Evolutionary conservation across 2,329 filamentous ascomycete genomes (phyloP).

Genomic region (Clonostachys sp.): DNA sequence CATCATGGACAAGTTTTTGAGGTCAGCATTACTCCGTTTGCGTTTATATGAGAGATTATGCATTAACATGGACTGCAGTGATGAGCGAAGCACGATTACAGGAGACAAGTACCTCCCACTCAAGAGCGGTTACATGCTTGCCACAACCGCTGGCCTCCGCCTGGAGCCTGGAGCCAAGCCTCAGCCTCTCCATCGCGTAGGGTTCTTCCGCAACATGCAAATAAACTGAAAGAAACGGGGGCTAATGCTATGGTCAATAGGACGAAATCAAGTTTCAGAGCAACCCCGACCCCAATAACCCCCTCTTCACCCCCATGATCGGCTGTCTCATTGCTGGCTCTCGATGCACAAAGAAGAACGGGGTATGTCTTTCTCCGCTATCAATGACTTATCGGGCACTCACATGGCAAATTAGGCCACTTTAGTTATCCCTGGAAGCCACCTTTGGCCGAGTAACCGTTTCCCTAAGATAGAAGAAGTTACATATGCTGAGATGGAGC

Average conservation of each 20-base stretch:
- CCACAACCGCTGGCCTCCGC: not conserved
- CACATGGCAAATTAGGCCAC: not conserved
- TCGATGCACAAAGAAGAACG: constrained; percentile 1
- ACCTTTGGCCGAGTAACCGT: constrained; percentile 1
- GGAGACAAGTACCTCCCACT: not conserved
- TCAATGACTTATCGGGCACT: not conserved
- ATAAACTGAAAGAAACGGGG: too few relatives aligned
- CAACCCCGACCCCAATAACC: not conserved
- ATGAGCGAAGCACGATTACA: not conserved
- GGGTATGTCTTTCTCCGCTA: not conserved
- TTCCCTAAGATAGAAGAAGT: constrained; percentile 1
- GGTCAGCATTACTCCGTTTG: not conserved
- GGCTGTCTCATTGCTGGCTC: constrained; percentile 2
- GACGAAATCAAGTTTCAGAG: constrained; percentile 1
- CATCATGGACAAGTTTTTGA: not conserved
- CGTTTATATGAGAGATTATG: not conserved
- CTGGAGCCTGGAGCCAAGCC: not conserved
- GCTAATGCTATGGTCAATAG: not conserved
- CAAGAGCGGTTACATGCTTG: constrained; percentile 1
- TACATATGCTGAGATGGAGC: constrained; percentile 2
- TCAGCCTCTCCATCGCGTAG: not conserved
- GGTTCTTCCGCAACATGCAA: not conserved
- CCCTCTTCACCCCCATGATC: constrained; percentile 1
- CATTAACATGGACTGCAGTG: not conserved
- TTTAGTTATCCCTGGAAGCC: constrained; percentile 1